These are phyloP conservation scores for Chalciporus sp. DNA, from an alignment of 1,284 basidiomycete genomes.

Conservation along the genomic window DNA sequence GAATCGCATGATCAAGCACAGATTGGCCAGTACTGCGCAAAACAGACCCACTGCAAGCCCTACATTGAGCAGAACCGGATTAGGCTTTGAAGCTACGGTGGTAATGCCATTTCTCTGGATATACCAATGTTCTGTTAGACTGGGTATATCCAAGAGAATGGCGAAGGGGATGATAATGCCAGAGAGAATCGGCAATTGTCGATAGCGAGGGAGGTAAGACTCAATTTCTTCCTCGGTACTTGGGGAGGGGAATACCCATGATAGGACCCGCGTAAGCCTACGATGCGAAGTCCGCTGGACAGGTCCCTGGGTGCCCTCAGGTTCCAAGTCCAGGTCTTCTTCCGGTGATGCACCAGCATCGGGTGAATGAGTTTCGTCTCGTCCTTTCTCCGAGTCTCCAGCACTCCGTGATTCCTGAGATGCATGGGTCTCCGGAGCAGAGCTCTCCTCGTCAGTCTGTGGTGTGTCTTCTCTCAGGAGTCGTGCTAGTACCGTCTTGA, in stretches of 20 bases:
- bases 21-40: slow-evolving; percentile 71
- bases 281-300: slow-evolving; percentile 3
- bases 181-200: slow-evolving; percentile 64
- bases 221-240: slow-evolving; percentile 29
- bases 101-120: slow-evolving; percentile 52
- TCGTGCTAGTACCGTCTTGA: slow-evolving; percentile 7
- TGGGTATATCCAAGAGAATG: slow-evolving; percentile 81
- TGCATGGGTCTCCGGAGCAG: not conserved
- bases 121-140: slow-evolving; percentile 72
- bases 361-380: not conserved
- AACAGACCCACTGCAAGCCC: slow-evolving; percentile 69
- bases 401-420: not conserved
- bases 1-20: slow-evolving; percentile 70
- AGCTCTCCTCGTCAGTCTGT: slow-evolving; percentile 18
- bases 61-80: slow-evolving; percentile 61
- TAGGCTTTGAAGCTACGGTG: slow-evolving; percentile 52
- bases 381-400: slow-evolving; percentile 3
- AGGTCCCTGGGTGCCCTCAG: slow-evolving; percentile 9
- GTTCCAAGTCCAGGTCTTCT: slow-evolving; percentile 6
- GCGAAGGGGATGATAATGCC: slow-evolving; percentile 76
- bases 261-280: slow-evolving; percentile 8
- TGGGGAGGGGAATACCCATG: slow-evolving; percentile 22
- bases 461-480: slow-evolving; percentile 11
- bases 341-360: not conserved
- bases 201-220: slow-evolving; percentile 46